phyloP scores from a whole-genome alignment of 2,329 filamentous ascomycete genomes.

The Sporothrix inflata region DNA sequence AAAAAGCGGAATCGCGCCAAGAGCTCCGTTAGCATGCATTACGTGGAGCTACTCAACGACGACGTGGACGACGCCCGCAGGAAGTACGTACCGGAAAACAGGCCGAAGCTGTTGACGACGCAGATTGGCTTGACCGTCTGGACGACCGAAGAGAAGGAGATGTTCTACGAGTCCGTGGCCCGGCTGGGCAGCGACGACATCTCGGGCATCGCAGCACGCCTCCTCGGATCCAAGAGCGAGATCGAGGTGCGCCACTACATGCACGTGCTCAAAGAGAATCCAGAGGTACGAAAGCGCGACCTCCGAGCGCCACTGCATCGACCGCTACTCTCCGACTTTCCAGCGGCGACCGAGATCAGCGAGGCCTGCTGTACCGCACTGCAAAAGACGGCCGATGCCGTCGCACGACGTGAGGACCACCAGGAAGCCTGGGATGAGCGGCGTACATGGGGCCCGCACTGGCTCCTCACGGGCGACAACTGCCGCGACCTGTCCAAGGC shows the following conservation, averaged over 20 bases:
- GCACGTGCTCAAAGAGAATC: constrained; percentile 58
- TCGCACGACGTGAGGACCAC: constrained; percentile 66
- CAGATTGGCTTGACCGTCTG: constrained; percentile 74
- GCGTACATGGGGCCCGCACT: constrained; percentile 63
- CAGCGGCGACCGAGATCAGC: constrained; percentile 72
- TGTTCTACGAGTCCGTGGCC: constrained; percentile 68
- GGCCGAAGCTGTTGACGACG: constrained; percentile 45
- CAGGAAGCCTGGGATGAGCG: constrained; percentile 64
- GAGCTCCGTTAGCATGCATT: constrained; percentile 49
- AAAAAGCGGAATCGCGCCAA: constrained; percentile 49
- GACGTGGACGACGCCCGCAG: constrained; percentile 59
- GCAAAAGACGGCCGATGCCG: constrained; percentile 67
- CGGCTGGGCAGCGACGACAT: constrained; percentile 67
- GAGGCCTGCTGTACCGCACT: constrained; percentile 66
- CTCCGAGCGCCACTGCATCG: constrained; percentile 37
- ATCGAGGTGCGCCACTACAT: constrained; percentile 75
- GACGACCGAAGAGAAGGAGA: constrained; percentile 70
- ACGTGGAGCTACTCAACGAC: constrained; percentile 58
- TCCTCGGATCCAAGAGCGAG: constrained; percentile 70
- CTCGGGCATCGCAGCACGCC: constrained; percentile 61
- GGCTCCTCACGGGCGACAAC: constrained; percentile 61
- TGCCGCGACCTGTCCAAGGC: constrained; percentile 23
- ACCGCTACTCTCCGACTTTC: constrained; percentile 60
- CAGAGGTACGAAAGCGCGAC: constrained; percentile 39
- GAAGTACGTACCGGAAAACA: constrained; percentile 41